These are phyloP conservation scores for Erodium trifolium DNA, from an alignment of 441 rosid genomes.

Conservation along the genomic window DNA sequence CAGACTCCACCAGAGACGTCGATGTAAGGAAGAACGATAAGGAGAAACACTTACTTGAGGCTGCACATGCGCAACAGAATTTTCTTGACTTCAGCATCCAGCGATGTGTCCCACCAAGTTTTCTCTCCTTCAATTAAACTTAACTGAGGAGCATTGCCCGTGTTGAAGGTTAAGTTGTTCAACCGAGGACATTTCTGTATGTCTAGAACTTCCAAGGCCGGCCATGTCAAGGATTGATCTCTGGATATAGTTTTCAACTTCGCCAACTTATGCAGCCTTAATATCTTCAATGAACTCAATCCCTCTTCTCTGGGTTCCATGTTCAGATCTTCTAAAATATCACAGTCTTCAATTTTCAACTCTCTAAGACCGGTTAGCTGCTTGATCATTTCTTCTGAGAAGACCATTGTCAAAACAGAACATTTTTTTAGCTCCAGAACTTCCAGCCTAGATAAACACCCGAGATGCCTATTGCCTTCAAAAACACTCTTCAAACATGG, in stretches of 20 bases:
- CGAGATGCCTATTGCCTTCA: not conserved
- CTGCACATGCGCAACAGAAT: not conserved
- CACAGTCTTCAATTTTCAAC: not conserved
- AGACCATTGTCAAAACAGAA: not conserved
- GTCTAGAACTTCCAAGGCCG: not conserved
- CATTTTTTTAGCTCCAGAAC: not conserved
- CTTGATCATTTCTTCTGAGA: not conserved
- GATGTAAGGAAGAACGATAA: not conserved
- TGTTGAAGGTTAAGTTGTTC: not conserved
- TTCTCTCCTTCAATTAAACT: not conserved
- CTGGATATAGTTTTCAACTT: not conserved
- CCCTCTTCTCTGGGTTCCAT: not conserved
- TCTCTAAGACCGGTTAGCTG: not conserved
- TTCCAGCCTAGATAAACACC: not conserved
- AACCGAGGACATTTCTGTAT: not conserved
- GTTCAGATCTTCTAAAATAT: not conserved
- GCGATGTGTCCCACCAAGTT: not conserved
- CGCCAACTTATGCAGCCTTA: not conserved
- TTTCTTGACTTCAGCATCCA: not conserved
- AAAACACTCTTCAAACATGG: not conserved
- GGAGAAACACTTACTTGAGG: not conserved
- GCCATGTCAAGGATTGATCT: not conserved
- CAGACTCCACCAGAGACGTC: too few relatives aligned
- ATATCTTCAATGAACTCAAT: not conserved
- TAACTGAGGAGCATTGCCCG: not conserved